phyloP scores from a whole-genome alignment of 768 basidiomycete species.

The Mrakia gelida region DNA sequence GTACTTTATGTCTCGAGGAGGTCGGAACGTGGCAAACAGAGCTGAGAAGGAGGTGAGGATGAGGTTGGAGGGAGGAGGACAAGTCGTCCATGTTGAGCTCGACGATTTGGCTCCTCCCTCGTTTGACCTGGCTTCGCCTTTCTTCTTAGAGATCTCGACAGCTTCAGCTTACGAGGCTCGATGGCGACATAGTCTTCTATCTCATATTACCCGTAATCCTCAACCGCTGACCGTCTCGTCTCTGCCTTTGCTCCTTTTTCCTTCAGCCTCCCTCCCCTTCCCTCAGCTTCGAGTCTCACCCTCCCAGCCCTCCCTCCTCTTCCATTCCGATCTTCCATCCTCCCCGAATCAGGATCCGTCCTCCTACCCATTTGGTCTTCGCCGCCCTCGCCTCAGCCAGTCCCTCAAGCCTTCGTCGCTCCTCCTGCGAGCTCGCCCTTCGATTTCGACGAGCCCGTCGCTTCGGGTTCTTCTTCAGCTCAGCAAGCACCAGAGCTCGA shows the following conservation, averaged over 20 bases:
- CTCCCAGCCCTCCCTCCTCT: not conserved
- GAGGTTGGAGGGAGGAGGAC: not conserved
- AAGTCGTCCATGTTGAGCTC: not conserved
- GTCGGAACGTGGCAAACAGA: no score
- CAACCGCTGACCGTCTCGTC: no score
- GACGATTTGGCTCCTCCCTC: not conserved
- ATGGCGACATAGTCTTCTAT: no score
- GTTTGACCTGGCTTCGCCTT: not conserved
- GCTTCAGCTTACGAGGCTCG: no score
- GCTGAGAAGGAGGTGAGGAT: not conserved
- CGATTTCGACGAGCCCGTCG: not conserved
- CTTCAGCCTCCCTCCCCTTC: conserved; percentile 1
- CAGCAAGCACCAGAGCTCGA: conserved; percentile 4
- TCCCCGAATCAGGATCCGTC: not conserved
- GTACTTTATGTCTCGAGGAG: no score
- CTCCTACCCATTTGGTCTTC: not conserved
- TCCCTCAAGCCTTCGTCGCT: not conserved
- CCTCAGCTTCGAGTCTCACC: not conserved
- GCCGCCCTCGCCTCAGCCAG: not conserved
- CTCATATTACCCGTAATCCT: not conserved
- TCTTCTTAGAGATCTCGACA: not conserved
- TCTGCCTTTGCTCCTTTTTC: not conserved
- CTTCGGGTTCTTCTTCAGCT: not conserved
- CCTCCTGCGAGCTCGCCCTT: not conserved
- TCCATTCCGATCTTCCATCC: not conserved